phyloP scores from a whole-genome alignment of 495 filamentous ascomycete genomes.

The Lasiosphaeria miniovina region DNA sequence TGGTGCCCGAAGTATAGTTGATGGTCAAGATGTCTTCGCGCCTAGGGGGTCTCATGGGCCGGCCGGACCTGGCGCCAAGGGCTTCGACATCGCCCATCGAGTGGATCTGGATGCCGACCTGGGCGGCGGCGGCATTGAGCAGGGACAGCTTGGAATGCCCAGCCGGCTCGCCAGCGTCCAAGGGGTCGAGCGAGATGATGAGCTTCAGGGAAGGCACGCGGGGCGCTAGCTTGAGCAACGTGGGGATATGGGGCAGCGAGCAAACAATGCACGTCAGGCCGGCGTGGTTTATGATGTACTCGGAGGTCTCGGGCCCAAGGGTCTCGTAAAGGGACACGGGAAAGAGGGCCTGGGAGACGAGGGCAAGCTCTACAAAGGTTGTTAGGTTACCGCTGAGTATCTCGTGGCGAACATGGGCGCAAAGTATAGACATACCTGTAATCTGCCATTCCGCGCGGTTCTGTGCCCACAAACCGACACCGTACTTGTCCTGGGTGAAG shows the following conservation, averaged over 20 bases:
- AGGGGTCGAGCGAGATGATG: conserved; percentile 84
- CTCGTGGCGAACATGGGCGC: too few species aligned
- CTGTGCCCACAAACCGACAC: conserved; percentile 90
- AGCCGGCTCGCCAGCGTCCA: conserved; percentile 73
- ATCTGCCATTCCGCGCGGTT: conserved; percentile 99
- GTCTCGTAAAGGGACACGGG: conserved; percentile 97
- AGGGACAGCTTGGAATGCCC: conserved; percentile 77
- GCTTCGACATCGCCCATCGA: conserved; percentile 73
- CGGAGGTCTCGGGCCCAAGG: conserved; percentile 80
- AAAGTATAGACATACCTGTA: conserved; percentile 53
- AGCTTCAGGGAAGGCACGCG: conserved; percentile 76
- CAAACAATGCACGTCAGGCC: conserved; percentile 71
- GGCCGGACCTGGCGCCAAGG: conserved; percentile 65
- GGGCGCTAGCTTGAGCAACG: conserved; percentile 79
- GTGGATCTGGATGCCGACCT: conserved; percentile 71
- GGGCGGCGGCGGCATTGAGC: conserved; percentile 67
- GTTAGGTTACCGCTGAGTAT: neutral
- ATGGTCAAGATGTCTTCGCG: conserved; percentile 83
- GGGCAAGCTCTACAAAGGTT: conserved; percentile 70
- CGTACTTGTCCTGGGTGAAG: conserved; percentile 66
- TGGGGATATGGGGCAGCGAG: conserved; percentile 80
- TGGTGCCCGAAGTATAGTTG: conserved; percentile 98
- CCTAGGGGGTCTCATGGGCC: conserved; percentile 64
- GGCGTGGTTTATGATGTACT: conserved; percentile 94
- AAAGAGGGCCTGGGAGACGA: conserved; percentile 83